A percentile compares a stretch with the other conserved stretches of the same genome.
phyloP scores from a whole-genome alignment of 345 rosid genomes.

The Carallia pectinifolia region DNA sequence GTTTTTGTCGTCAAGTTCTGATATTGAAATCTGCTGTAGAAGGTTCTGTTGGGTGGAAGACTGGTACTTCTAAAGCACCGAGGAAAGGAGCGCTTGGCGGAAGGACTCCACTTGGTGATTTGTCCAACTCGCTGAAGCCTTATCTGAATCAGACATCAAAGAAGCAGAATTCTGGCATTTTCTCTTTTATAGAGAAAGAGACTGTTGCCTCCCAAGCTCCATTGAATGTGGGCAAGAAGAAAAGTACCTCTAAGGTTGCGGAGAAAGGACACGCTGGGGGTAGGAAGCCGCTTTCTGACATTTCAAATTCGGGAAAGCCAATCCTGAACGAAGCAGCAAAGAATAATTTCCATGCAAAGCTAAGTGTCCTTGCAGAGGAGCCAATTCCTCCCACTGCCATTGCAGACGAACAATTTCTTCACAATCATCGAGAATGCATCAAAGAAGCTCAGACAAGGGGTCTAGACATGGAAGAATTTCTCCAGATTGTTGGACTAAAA shows the following conservation, averaged over 20 bases:
- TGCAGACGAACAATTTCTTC: constrained; percentile 43
- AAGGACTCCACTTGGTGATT: constrained; percentile 64
- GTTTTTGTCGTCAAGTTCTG: background rate
- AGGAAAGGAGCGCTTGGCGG: constrained; percentile 41
- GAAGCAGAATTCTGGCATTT: constrained; percentile 28
- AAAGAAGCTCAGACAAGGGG: constrained; percentile 36
- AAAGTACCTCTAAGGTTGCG: constrained; percentile 24
- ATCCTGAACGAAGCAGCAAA: constrained; percentile 32
- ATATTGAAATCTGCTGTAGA: constrained; percentile 17
- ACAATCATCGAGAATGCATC: constrained; percentile 55
- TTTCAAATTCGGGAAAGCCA: constrained; percentile 47
- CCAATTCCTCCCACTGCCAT: constrained; percentile 18
- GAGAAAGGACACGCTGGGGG: constrained; percentile 26
- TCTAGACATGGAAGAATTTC: constrained; percentile 36
- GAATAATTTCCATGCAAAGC: constrained; percentile 29
- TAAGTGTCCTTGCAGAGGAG: constrained; percentile 33
- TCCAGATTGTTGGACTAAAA: constrained; percentile 42
- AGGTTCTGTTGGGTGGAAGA: constrained; percentile 33
- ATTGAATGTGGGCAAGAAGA: constrained; percentile 36
- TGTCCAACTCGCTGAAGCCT: constrained; percentile 51
- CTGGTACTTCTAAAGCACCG: constrained; percentile 26
- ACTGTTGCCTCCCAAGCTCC: constrained; percentile 17
- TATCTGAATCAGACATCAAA: constrained; percentile 33
- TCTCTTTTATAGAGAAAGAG: constrained; percentile 27
- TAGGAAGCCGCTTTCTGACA: constrained; percentile 58